Conservation (phyloP, 176 grass and related monocot genomes). For the Triticum urartu region DNA sequence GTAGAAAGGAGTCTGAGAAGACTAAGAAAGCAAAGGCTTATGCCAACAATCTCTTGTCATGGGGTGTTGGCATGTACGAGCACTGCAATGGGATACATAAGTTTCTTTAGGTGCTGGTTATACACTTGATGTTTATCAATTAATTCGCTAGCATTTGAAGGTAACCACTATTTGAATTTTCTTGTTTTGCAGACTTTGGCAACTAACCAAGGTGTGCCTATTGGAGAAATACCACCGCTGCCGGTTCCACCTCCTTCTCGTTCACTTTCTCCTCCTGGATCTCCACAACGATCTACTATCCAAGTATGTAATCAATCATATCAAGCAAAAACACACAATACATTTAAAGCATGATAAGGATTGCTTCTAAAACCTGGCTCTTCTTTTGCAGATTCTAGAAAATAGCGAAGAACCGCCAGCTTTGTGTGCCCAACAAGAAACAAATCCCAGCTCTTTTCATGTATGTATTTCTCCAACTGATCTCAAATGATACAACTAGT, state of each 20-base stretch:
- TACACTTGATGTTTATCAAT: background rate
- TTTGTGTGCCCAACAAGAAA: too few species aligned
- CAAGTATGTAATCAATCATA: background rate
- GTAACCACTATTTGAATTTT: background rate
- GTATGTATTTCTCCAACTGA: too few species aligned
- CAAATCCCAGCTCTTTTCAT: too few species aligned
- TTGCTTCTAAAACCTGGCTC: background rate
- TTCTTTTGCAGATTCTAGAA: background rate
- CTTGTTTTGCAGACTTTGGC: background rate
- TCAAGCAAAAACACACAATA: background rate
- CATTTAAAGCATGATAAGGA: background rate
- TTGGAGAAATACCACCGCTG: background rate
- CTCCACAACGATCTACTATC: background rate
- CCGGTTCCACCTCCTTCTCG: background rate
- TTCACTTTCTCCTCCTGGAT: background rate
- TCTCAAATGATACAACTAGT: too few species aligned
- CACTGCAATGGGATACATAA: too few species aligned
- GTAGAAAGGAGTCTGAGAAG: too few species aligned
- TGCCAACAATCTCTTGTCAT: too few species aligned
- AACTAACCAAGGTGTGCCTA: background rate
- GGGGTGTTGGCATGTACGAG: too few species aligned
- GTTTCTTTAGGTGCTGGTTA: background rate
- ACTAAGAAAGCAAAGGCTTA: too few species aligned
- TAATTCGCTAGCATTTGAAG: background rate
- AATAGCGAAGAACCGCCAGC: background rate